phyloP scores from a whole-genome alignment of 2,329 filamentous ascomycete species.

The Lecanicillium sp. region DNA sequence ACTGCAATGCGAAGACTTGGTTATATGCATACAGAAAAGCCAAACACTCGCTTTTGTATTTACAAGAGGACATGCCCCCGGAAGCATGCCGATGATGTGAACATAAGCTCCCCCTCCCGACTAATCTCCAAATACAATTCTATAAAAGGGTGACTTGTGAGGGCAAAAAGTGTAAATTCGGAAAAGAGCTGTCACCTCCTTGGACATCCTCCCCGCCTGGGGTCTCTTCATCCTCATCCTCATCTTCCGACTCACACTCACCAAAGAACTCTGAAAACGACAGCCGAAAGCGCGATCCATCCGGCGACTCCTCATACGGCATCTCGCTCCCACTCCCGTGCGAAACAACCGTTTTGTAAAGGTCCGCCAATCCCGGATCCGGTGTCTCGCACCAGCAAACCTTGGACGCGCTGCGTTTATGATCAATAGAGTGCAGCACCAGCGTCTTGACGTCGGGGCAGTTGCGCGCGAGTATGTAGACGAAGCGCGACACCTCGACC shows the following conservation, averaged over 20 bases:
- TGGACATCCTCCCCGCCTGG: background rate
- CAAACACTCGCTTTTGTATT: too few species aligned
- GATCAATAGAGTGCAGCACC: conserved; percentile 2
- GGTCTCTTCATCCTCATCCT: too few species aligned
- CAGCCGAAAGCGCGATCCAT: conserved; percentile 1
- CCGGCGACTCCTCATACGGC: conserved; percentile 5
- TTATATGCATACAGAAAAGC: too few species aligned
- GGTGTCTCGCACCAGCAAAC: conserved; percentile 5
- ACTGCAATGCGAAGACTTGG: too few species aligned
- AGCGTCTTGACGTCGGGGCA: conserved; percentile 5
- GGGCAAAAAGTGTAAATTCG: conserved; percentile 5
- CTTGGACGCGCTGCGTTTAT: conserved; percentile 1
- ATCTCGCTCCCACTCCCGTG: background rate
- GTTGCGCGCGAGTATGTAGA: conserved; percentile 1
- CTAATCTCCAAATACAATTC: too few species aligned
- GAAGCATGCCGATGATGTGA: too few species aligned
- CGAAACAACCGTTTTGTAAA: conserved; percentile 1
- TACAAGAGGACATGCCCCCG: too few species aligned
- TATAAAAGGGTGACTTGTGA: too few species aligned
- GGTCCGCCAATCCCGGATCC: background rate
- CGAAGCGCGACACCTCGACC: conserved; percentile 4
- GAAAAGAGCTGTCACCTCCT: background rate
- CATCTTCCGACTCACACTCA: background rate
- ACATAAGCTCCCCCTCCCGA: too few species aligned
- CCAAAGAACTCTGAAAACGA: conserved; percentile 5